Conservation (phyloP, 345 rosid genomes). For the Melaleuca quinquenervia region DNA sequence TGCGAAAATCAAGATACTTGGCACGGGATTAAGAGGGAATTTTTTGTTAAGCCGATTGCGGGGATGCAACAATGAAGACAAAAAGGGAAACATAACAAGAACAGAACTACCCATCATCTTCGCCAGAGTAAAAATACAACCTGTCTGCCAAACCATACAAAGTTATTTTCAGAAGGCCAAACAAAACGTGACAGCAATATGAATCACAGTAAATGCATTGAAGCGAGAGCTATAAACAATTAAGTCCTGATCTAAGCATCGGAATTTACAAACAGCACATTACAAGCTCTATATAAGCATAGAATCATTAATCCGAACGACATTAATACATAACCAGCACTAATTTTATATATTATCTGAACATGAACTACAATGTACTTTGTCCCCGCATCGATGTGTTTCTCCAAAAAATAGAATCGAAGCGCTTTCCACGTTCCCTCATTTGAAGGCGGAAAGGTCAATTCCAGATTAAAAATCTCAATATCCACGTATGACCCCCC, state of each 20-base stretch:
- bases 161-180: neutral
- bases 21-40: neutral
- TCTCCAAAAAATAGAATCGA: neutral
- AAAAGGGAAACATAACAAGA: neutral
- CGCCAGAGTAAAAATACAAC: neutral
- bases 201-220: neutral
- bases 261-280: neutral
- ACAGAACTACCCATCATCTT: neutral
- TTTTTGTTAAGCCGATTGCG: neutral
- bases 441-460: neutral
- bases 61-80: neutral
- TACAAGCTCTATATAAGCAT: neutral
- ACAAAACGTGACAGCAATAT: neutral
- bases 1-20: neutral
- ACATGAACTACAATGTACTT: neutral
- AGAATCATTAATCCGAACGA: neutral
- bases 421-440: neutral
- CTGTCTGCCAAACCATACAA: neutral
- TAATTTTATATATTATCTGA: neutral
- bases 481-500: neutral
- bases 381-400: neutral
- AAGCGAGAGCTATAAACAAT: neutral
- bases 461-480: neutral
- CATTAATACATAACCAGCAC: neutral
- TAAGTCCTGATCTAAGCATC: neutral